phyloP scores from a whole-genome alignment of 2,329 filamentous ascomycete species.

The Penicillium palitans region DNA sequence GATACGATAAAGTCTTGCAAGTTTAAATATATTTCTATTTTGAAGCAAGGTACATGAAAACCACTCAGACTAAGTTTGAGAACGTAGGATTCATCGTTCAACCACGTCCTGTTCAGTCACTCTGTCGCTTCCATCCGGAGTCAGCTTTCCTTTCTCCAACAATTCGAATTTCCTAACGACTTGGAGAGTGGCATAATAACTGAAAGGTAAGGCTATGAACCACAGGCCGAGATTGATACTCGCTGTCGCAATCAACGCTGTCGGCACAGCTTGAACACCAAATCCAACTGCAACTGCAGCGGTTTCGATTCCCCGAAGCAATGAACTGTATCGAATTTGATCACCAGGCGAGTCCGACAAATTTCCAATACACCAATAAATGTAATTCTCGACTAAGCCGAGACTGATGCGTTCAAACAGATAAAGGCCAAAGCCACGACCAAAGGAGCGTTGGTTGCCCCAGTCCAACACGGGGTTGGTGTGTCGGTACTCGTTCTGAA shows the following conservation, averaged over 20 bases:
- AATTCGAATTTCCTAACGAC: constrained; percentile 44
- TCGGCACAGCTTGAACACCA: constrained; percentile 49
- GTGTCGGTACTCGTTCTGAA: constrained; percentile 50
- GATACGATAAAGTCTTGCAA: not conserved
- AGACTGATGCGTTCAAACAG: constrained; percentile 44
- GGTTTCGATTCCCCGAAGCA: constrained; percentile 47
- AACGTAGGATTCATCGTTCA: not conserved
- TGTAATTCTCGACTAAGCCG: constrained; percentile 47
- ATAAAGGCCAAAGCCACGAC: constrained; percentile 47
- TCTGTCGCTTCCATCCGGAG: not conserved
- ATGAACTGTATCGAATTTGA: constrained; percentile 49
- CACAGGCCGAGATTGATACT: constrained; percentile 48
- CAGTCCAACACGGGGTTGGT: constrained; percentile 48
- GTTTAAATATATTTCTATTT: not conserved
- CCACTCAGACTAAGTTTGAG: not conserved
- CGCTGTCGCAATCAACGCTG: constrained; percentile 45
- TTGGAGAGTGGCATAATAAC: constrained; percentile 47
- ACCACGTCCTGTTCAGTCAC: not conserved
- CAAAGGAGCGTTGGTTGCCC: constrained; percentile 43
- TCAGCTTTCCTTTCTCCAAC: not conserved
- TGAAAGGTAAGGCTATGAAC: constrained; percentile 47
- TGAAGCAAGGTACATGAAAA: too few relatives aligned
- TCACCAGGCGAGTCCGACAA: constrained; percentile 48
- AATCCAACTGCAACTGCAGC: constrained; percentile 46
- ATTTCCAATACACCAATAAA: constrained; percentile 52